These are phyloP conservation scores for Anethum foeniculum DNA, from an alignment of 140 eudicot species.

Conservation along the genomic window DNA sequence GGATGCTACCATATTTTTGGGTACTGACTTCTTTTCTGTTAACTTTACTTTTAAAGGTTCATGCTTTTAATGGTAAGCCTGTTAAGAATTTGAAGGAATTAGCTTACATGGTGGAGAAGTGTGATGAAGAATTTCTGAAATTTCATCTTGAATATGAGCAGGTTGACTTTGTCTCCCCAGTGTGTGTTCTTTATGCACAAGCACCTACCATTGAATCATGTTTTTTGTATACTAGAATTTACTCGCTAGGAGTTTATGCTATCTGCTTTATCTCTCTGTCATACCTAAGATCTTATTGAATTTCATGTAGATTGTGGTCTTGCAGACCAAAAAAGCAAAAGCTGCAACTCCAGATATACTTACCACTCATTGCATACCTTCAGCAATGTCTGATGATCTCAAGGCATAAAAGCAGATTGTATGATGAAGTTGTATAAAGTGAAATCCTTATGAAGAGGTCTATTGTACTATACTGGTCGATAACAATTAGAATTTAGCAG, in stretches of 20 bases:
- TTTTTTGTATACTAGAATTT: not conserved
- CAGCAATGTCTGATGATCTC: slow-evolving; percentile 63
- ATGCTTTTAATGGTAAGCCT: slow-evolving; percentile 56
- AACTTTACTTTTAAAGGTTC: slow-evolving; percentile 25
- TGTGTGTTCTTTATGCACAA: not conserved
- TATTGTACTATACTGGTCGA: not conserved
- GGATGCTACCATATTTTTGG: not conserved
- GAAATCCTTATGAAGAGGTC: not conserved
- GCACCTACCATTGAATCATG: not conserved
- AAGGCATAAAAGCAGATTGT: slow-evolving; percentile 26
- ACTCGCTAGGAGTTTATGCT: not conserved
- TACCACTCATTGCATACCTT: slow-evolving; percentile 59
- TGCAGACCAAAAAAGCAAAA: slow-evolving; percentile 45
- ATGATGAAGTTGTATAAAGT: not conserved
- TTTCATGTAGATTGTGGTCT: slow-evolving; percentile 46
- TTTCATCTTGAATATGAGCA: slow-evolving; percentile 58
- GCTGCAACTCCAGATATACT: slow-evolving; percentile 56
- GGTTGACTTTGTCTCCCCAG: slow-evolving; percentile 22
- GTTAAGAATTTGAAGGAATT: slow-evolving; percentile 56
- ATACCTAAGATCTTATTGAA: not conserved
- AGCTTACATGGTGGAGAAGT: slow-evolving; percentile 58
- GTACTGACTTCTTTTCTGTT: not conserved
- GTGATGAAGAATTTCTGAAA: slow-evolving; percentile 49
- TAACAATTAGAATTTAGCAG: not conserved
- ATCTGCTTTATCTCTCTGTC: not conserved